Base-by-base conservation (phyloP, 2,329 filamentous ascomycete species). In the Beauveria pseudobassiana region DNA sequence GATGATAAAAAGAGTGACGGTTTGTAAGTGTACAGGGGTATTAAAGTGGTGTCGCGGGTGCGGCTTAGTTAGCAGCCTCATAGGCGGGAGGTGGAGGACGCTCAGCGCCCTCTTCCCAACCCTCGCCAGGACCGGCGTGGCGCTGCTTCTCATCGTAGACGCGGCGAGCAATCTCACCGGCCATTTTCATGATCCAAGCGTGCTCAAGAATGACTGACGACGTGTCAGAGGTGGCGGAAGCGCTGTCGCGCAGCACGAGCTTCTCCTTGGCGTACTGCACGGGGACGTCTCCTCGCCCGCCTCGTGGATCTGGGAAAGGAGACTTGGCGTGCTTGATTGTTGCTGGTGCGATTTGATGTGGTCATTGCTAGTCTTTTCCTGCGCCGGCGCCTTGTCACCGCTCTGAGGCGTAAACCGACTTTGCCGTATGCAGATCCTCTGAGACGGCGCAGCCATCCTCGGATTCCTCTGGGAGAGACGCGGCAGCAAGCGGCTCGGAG, bases 181-280 rank as follows among this genome's bases (percentile, higher is more conserved):
- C 93, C 85, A 99, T 95, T 78, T 96, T 95, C 78, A 88, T 86
- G 76, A 95, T 89, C 89, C 90, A 95, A 3, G 90, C 90, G 73
- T 91, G 88, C 71, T 92, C 89, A 28, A 91, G 78, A 54, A 91
- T 90, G 30, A 82, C 79, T 0, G 82, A 82, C 14, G 81, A 79
- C 5, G 77, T 78, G 38, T 84, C 82, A 1, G 80, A 81, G 59
- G 66, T 65, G 24, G 66, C 63, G 40, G 66, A 66, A 69, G 63
- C 72, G 70, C 69, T 68, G 66, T 71, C 75, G 63, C 69, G 70
- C 65, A 56, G 67, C 65, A 67, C 67, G 43, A 67, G 71, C 56
- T 74, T 71, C 60, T 72, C 71, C 55, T 68, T 67, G n/a, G 59
- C 61, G 28, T 67, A 45, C 28, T 68, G 65, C 60, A 67, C 58